Conservation (phyloP, 371 early-diverging fungal species). For the Saksenaea oblongispora region DNA sequence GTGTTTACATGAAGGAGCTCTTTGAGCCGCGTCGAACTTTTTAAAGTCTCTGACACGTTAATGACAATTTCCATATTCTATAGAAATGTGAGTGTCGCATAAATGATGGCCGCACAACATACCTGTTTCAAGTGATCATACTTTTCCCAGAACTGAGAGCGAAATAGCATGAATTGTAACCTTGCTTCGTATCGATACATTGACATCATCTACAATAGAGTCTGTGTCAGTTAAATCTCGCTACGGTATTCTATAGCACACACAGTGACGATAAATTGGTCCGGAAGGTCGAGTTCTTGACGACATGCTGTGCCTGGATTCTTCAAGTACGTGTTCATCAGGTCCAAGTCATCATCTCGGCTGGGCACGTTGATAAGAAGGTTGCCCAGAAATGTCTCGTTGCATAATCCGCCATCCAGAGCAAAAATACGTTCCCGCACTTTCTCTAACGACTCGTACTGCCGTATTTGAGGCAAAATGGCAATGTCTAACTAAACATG, state of each 20-base stretch:
- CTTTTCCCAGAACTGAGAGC: slow-evolving; percentile 50
- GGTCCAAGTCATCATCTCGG: slow-evolving; percentile 45
- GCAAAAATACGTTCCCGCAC: slow-evolving; percentile 33
- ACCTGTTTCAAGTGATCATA: slow-evolving; percentile 39
- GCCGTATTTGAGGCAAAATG: slow-evolving; percentile 36
- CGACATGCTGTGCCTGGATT: slow-evolving; percentile 11
- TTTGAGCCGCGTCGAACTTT: slow-evolving; percentile 27
- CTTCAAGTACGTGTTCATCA: slow-evolving; percentile 47
- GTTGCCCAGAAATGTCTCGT: slow-evolving; percentile 52
- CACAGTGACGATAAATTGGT: slow-evolving; percentile 36
- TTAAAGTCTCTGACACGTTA: slow-evolving; percentile 37
- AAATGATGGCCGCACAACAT: not conserved
- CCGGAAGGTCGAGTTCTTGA: slow-evolving; percentile 47
- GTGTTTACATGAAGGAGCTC: slow-evolving; percentile 32
- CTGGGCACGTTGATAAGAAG: slow-evolving; percentile 41
- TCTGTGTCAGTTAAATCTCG: not conserved
- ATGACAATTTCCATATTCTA: slow-evolving; percentile 39
- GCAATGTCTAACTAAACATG: slow-evolving; percentile 32
- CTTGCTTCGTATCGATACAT: slow-evolving; percentile 54
- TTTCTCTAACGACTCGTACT: slow-evolving; percentile 32
- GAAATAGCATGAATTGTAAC: slow-evolving; percentile 49
- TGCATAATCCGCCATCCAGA: slow-evolving; percentile 42
- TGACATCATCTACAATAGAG: slow-evolving; percentile 38
- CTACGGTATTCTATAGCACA: not conserved
- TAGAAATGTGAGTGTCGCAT: not conserved